Evolutionary conservation across 306 rosid species (phyloP).

Genomic region (Gynostemma pentaphyllum): DNA sequence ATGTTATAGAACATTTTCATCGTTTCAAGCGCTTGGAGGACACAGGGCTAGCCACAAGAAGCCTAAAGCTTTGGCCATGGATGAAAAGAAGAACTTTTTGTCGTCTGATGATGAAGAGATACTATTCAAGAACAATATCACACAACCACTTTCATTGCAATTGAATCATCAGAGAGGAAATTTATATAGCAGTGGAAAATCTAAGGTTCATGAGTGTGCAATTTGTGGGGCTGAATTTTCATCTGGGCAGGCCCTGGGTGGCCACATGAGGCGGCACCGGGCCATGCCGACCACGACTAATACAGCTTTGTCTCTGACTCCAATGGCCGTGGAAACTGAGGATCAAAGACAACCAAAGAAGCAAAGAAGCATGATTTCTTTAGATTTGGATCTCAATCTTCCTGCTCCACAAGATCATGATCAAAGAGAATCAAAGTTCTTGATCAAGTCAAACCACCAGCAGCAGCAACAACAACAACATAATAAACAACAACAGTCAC

Average conservation of each 20-base stretch:
- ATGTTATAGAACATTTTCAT: slow-evolving; percentile 66
- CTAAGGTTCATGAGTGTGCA: slow-evolving; percentile 79
- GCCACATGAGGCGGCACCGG: slow-evolving; percentile 91
- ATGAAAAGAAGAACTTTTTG: slow-evolving; percentile 9
- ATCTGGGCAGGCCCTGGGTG: slow-evolving; percentile 92
- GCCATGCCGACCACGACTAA: slow-evolving; percentile 23
- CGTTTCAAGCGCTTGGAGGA: slow-evolving; percentile 87
- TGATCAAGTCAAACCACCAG: slow-evolving; percentile 47
- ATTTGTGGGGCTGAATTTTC: slow-evolving; percentile 85
- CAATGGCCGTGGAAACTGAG: slow-evolving; percentile 32
- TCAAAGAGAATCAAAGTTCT: slow-evolving; percentile 49
- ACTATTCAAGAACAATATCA: slow-evolving; percentile 4
- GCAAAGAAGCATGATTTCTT: slow-evolving; percentile 32
- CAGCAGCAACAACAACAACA: slow-evolving; percentile 15
- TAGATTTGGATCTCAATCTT: slow-evolving; percentile 96
- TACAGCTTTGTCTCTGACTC: slow-evolving; percentile 40
- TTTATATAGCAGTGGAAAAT: slow-evolving; percentile 8
- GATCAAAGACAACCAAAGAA: slow-evolving; percentile 27
- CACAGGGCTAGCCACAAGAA: slow-evolving; percentile 93
- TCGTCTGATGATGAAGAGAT: slow-evolving; percentile 18
- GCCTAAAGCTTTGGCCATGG: slow-evolving; percentile 26
- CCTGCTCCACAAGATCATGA: slow-evolving; percentile 93
- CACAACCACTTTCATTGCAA: slow-evolving; percentile 35
- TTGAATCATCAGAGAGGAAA: slow-evolving; percentile 31
- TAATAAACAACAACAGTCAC: slow-evolving; percentile 22